phyloP scores from a whole-genome alignment of 352 stramenopile genomes.

The Sclerospora graminicola region DNA sequence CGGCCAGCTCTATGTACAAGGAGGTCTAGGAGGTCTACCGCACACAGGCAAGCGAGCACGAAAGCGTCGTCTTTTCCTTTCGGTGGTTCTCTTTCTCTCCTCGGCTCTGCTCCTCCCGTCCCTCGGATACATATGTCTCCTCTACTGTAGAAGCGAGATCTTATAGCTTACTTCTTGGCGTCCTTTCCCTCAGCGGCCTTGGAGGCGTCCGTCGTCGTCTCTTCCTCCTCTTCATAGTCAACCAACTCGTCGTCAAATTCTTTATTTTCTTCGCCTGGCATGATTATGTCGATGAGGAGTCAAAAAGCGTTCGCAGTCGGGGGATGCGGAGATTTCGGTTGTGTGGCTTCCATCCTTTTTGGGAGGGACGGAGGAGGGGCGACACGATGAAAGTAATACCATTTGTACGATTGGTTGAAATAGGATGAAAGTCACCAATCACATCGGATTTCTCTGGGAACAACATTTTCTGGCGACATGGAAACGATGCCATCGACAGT shows the following conservation, averaged over 20 bases:
- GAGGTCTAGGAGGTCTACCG: slow-evolving; percentile 9
- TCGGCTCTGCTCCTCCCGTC: slow-evolving; percentile 6
- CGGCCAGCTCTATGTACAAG: slow-evolving; percentile 1
- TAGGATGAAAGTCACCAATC: neutral
- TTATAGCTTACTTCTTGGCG: slow-evolving; percentile 84
- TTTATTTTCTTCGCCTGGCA: slow-evolving; percentile 82
- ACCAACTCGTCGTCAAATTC: slow-evolving; percentile 84
- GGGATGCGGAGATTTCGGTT: slow-evolving; percentile 25
- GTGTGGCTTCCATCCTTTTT: slow-evolving; percentile 15
- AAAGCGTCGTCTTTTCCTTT: slow-evolving; percentile 8
- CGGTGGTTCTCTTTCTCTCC: slow-evolving; percentile 1
- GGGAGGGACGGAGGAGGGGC: slow-evolving; percentile 11
- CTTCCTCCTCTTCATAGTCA: slow-evolving; percentile 85
- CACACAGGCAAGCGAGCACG: slow-evolving; percentile 9
- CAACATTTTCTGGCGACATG: too few species aligned
- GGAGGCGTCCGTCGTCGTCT: slow-evolving; percentile 62
- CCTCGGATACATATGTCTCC: slow-evolving; percentile 9
- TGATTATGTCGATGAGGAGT: slow-evolving; percentile 19
- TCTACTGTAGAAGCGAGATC: slow-evolving; percentile 17
- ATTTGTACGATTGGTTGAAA: slow-evolving; percentile 9
- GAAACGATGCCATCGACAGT: slow-evolving; percentile 1
- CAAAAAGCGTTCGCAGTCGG: slow-evolving; percentile 8
- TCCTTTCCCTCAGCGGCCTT: slow-evolving; percentile 79
- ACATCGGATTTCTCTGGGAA: too few species aligned
- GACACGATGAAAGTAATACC: slow-evolving; percentile 1